Evolutionary conservation across 179 eudicot genomes (phyloP).

Genomic region (Pouteria campechiana): DNA sequence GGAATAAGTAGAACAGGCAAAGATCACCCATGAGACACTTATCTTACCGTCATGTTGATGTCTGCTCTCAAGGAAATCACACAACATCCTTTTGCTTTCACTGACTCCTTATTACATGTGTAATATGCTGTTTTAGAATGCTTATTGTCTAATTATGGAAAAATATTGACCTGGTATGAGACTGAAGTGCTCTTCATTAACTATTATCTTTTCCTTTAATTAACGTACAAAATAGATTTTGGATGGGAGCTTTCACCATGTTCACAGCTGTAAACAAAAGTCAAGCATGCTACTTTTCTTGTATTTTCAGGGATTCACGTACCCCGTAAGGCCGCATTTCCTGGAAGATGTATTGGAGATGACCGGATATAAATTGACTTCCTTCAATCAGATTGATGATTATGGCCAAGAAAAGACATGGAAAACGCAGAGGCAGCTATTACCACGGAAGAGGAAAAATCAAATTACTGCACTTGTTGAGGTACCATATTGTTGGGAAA

Average conservation of each 20-base stretch:
- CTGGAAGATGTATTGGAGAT: slow-evolving; percentile 87
- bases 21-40: no score
- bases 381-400: slow-evolving; percentile 95
- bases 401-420: slow-evolving; percentile 99
- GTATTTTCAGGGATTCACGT: slow-evolving; percentile 69
- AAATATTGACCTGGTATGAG: not conserved
- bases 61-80: no score
- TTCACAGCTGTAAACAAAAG: no score
- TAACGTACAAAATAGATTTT: not conserved
- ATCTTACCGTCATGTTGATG: no score
- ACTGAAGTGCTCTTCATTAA: not conserved
- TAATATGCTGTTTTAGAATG: not conserved
- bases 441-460: slow-evolving; percentile 82
- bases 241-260: no score
- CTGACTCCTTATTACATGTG: no score
- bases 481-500: slow-evolving; percentile 29
- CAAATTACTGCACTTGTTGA: slow-evolving; percentile 88
- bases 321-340: slow-evolving; percentile 87
- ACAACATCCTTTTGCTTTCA: no score
- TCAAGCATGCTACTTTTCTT: slow-evolving; percentile 4
- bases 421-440: slow-evolving; percentile 87
- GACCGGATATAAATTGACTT: slow-evolving; percentile 85
- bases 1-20: no score
- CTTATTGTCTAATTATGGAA: not conserved
- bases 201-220: not conserved